Base-by-base conservation (phyloP, 2,329 filamentous ascomycete species). In the Plectosphaerella sp. region DNA sequence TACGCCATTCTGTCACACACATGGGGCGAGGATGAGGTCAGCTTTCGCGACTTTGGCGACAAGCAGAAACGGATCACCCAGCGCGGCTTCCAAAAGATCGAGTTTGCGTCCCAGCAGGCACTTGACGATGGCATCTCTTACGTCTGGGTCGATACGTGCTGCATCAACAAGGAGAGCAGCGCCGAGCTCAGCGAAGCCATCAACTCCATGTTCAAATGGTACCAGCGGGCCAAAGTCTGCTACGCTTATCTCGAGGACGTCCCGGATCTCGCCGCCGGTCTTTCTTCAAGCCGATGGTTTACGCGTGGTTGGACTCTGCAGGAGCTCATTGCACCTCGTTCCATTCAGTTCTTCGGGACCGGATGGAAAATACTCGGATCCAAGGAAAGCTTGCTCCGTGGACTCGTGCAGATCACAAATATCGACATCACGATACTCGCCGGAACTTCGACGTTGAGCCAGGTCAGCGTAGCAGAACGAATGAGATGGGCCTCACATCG, bases 281-380 rank as follows among this genome's bases (percentile, higher is more conserved):
- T 35, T n/a, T 20, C n/a, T 3, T 9, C 39, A 4, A 46, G 51
- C 43, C 54, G 62, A 8, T 71, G 68, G 67, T 70, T 70, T 49
- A 64, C 59, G 1, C 57, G 77, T 80, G 66, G 67, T 18, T 80
- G 83, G 61, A 88, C 84, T 0, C 70, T 86, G 56, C 86, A 87
- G 63, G 83, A 89, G 66, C 84, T 87, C 0, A 74, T 90, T 7
- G 87, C 68, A 0, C 66, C 67, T 2, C 16, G 11, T 2, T 24
- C 51, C 1, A 10, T 71, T 1, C 14, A 53, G 0, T 71, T 73
- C 51, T 70, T 62, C 53, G 57, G 64, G 37, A 8, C 15, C 0
- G 39, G 45, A 2, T 72, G 68, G 69, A 18, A 35, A 0, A 47
- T 25, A 0, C 46, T 67, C 1, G 67, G 65, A 1, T 58, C 54